phyloP scores from a whole-genome alignment of 2,329 filamentous ascomycete genomes.

The Sclerotinia sclerotiorum region DNA sequence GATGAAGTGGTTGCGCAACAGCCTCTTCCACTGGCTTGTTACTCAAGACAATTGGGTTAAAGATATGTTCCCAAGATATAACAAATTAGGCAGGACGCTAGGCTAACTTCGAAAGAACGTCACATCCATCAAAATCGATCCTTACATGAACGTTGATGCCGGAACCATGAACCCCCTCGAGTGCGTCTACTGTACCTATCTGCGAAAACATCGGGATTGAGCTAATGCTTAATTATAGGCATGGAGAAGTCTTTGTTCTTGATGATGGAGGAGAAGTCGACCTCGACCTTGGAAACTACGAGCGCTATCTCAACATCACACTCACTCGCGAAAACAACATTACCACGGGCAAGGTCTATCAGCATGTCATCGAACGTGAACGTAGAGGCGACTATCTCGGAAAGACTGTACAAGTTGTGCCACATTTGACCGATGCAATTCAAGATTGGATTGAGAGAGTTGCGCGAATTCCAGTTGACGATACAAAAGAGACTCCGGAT shows the following conservation, averaged over 20 bases:
- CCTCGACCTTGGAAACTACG: slow-evolving; percentile 74
- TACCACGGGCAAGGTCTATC: slow-evolving; percentile 95
- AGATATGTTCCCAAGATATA: slow-evolving; percentile 54
- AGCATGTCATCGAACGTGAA: slow-evolving; percentile 76
- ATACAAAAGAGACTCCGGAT: slow-evolving; percentile 78
- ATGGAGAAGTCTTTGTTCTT: slow-evolving; percentile 87
- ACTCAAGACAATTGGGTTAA: slow-evolving; percentile 77
- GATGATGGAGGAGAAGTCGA: slow-evolving; percentile 79
- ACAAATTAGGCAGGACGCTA: slow-evolving; percentile 8
- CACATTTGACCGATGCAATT: slow-evolving; percentile 87
- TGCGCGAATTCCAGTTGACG: slow-evolving; percentile 80
- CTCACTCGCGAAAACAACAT: slow-evolving; percentile 90
- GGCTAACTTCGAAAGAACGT: slow-evolving; percentile 49
- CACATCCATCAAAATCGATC: slow-evolving; percentile 68
- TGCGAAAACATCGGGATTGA: slow-evolving; percentile 27
- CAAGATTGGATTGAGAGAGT: slow-evolving; percentile 92
- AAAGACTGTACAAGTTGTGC: slow-evolving; percentile 85
- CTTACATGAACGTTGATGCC: slow-evolving; percentile 76
- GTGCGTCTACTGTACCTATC: slow-evolving; percentile 42
- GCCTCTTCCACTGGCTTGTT: slow-evolving; percentile 72
- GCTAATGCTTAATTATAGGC: slow-evolving; percentile 50
- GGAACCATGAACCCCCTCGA: slow-evolving; percentile 62
- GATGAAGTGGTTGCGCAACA: slow-evolving; percentile 36
- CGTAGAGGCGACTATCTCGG: slow-evolving; percentile 69
- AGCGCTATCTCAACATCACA: slow-evolving; percentile 77